Base-by-base conservation (phyloP, 768 basidiomycete genomes). In the Psilocybe tampanensis region DNA sequence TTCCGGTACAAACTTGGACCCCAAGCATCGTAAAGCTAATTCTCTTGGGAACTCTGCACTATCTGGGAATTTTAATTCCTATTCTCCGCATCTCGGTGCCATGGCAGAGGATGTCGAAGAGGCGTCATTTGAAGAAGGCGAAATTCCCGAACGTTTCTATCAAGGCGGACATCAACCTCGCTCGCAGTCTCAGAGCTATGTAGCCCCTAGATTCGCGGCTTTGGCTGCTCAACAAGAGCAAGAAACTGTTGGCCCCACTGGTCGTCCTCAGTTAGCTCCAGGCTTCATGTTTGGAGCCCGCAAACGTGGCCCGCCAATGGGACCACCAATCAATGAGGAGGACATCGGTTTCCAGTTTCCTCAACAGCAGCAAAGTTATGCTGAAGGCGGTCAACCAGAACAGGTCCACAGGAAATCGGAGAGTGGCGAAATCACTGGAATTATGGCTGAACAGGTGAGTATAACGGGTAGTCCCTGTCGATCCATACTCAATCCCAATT, bases 361-460 rank as follows among this genome's bases (percentile, higher is more conserved):
- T 42, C 91, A 90, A 68, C 86, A 86, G 66, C 80, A 86, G 64
- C 67, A 61, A 59, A 72, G 74, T 58, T 62, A 61, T 44, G 66
- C 62, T n/a, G 72, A 66, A 36, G 67, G 54, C 61, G 29, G 60
- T 44, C 65, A 76, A 55, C 73, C 70, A 55, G 72, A 72, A 26
- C 70, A 71, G 61, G 69, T 66, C 48, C 83, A 84, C 62, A 76
- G 86, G 60, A 85, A 86, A 69, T 70, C 77, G 32, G 86, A 90
- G 47, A 82, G 80, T 53, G 88, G 86, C 50, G 94, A 96, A 68
- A 85, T 95, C 54, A 85, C 84, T 32, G 91, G 91, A 22, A 90
- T 95, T 55, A 95, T 98, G 93, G 94, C 94, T 6, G 94, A 98
- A 72, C 96, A 98, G 83, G 94, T 93, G 86, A 74, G 84, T 84